Evolutionary conservation across 148 eudicot species (phyloP), one percentile per base, ranked within the genome.

Genomic region (Chenopodium quinoa): DNA sequence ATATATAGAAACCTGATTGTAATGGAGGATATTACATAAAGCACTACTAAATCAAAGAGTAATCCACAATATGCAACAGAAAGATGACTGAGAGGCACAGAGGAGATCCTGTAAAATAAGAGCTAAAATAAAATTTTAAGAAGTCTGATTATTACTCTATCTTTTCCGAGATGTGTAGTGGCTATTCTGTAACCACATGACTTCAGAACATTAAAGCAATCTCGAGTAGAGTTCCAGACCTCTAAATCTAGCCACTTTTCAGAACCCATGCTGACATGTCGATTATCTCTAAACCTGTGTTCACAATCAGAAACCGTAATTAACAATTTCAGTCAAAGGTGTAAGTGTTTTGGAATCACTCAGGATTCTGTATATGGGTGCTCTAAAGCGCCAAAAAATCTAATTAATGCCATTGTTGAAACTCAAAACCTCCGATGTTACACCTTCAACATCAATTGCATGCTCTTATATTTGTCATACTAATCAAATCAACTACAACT

Each of bases 161-260:
- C 88, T 65, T 80, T 89, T 78, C 94, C 94, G 44, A 93, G 76
- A 85, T 91, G 91, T 20, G 97, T 89, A 65, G 99, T 92, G 63
- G 99, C 95, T 77, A 95, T 92, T 86, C 95, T 89, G 88, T 92
- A 93, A 50, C 99, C 99, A 60, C 99, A 97, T 66, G 94, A 89
- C 84, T 88, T 95, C 78, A 95, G 79, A 77, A 62, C 88, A 80
- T 85, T 84, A 79, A 95, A 93, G 91, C 99, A 95, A 82, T 95
- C 94, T 63, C 79, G 83, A 71, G 90, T 83, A 52, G 94, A 89
- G 82, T 89, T 82, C 99, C 99, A 95, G 73, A 90, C 87, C 88
- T 95, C 99, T 82, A 95, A 88, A 87, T 95, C 99, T 84, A 95
- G 83, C 99, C 99, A 95, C 87, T 95, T 95, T 87, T 95, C 99